These are phyloP conservation scores for Elaeis guineensis DNA, from an alignment of 176 grass and related monocot genomes.

Conservation along the genomic window DNA sequence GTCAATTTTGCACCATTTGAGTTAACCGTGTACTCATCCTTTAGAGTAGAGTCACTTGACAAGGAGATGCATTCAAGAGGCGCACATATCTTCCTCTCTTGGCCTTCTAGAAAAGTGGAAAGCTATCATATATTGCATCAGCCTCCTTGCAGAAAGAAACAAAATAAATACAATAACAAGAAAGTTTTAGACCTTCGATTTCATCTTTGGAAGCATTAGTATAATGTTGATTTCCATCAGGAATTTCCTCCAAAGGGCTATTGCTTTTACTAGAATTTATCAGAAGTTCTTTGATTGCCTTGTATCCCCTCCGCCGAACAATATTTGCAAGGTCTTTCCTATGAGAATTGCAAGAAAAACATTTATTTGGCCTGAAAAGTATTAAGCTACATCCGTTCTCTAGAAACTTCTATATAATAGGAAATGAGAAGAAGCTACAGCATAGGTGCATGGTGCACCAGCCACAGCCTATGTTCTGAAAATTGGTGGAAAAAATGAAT, in stretches of 20 bases:
- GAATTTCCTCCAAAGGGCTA: background rate
- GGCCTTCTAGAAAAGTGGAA: background rate
- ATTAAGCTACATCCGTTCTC: background rate
- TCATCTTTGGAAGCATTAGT: too few relatives aligned
- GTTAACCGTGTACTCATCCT: background rate
- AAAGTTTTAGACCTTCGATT: too few relatives aligned
- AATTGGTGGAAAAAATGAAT: too few relatives aligned
- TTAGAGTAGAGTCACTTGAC: background rate
- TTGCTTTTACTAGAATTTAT: constrained; percentile 13
- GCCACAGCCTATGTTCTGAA: too few relatives aligned
- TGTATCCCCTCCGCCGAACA: constrained; percentile 33
- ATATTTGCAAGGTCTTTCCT: constrained; percentile 35
- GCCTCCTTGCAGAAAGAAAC: background rate
- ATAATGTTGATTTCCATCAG: background rate
- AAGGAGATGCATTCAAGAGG: background rate
- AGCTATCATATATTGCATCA: background rate
- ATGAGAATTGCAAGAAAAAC: constrained; percentile 4
- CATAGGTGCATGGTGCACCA: too few relatives aligned
- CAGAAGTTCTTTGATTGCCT: constrained; percentile 14
- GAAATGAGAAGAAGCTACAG: too few relatives aligned
- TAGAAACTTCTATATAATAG: background rate
- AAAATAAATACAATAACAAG: too few relatives aligned
- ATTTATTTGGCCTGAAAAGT: constrained; percentile 2
- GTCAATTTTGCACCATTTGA: constrained; percentile 1
- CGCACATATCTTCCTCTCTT: background rate